Conservation (phyloP, 768 basidiomycete genomes). For the Trametes cubensis region DNA sequence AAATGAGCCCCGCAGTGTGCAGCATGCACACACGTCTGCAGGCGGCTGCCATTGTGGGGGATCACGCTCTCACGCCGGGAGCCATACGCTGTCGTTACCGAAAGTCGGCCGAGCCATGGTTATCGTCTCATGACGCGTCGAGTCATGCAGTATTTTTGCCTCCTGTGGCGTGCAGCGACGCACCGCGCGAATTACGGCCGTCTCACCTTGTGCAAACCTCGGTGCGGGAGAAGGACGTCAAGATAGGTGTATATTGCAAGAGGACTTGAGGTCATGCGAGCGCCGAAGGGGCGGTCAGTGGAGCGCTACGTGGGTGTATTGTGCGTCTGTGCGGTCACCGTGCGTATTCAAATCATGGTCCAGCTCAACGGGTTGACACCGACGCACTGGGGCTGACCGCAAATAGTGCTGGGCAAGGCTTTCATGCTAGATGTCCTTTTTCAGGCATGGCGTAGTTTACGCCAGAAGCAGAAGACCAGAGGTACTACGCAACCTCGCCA, state of each 20-base stretch:
- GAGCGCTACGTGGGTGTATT: neutral
- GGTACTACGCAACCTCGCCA: neutral
- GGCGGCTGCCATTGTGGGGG: neutral
- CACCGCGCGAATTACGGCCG: conserved; percentile 16
- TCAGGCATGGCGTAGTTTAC: neutral
- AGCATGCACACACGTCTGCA: neutral
- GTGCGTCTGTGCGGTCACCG: conserved; percentile 6
- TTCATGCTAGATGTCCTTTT: neutral
- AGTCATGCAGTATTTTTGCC: neutral
- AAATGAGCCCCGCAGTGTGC: neutral
- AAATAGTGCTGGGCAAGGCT: neutral
- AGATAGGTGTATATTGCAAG: neutral
- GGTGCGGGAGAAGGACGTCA: conserved; percentile 19
- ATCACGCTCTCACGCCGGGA: conserved; percentile 11
- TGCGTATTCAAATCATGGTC: neutral
- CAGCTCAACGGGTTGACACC: neutral
- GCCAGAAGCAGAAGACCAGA: neutral
- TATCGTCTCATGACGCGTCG: conserved; percentile 10
- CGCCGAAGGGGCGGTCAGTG: neutral
- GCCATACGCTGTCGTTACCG: conserved; percentile 14
- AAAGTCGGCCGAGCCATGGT: conserved; percentile 18
- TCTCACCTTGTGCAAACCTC: conserved; percentile 8
- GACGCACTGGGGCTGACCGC: neutral
- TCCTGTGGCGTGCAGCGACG: conserved; percentile 11
- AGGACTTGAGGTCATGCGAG: conserved; percentile 7